These are phyloP conservation scores for Spergularia marina DNA, from an alignment of 148 eudicot species.

Conservation along the genomic window DNA sequence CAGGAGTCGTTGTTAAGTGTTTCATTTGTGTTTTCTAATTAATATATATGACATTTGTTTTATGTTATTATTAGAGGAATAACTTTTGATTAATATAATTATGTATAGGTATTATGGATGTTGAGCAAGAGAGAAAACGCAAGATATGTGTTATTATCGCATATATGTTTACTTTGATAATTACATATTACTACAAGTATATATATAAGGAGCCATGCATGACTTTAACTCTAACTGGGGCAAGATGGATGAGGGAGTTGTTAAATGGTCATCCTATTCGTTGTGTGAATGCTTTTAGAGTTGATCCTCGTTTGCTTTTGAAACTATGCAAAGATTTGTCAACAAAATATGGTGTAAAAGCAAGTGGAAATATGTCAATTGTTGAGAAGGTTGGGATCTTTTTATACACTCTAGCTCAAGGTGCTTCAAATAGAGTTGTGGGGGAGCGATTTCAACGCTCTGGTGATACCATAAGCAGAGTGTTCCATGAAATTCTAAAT, in stretches of 20 bases:
- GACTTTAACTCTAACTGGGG: background rate
- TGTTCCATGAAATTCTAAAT: background rate
- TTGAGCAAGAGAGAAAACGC: no score
- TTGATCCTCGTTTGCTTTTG: background rate
- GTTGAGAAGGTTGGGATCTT: slow-evolving; percentile 11
- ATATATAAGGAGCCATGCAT: no score
- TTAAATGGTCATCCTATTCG: slow-evolving; percentile 4
- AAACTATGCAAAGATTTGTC: background rate
- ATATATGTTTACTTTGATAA: no score
- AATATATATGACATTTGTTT: no score
- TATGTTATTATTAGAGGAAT: no score
- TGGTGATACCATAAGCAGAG: slow-evolving; percentile 7
- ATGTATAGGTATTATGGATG: no score
- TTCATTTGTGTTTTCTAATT: no score
- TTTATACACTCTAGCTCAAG: background rate
- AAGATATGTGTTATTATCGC: no score
- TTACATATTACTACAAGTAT: background rate
- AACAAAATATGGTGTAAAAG: background rate
- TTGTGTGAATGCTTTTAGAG: background rate
- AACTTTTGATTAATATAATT: no score
- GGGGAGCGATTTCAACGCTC: slow-evolving; percentile 6
- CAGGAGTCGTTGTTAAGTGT: no score
- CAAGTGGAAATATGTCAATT: background rate
- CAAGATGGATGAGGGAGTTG: slow-evolving; percentile 11
- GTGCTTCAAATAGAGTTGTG: background rate